A percentile compares a stretch with the other conserved stretches of the same genome.
Evolutionary conservation across 2,329 filamentous ascomycete genomes (phyloP).

Genomic region (Tolypocladium paradoxum): DNA sequence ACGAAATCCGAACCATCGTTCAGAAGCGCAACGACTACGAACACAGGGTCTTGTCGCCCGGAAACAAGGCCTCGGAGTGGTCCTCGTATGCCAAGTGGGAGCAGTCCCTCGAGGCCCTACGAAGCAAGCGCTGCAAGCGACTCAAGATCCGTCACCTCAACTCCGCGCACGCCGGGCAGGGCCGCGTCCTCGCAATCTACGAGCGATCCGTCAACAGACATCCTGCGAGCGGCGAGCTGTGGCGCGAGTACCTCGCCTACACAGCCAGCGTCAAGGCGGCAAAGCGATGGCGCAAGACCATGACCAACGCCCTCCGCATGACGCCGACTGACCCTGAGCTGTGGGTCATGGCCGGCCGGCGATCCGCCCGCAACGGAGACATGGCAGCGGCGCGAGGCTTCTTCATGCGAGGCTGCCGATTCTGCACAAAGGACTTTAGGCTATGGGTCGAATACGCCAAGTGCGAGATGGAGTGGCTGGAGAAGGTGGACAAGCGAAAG

Average conservation of each 20-base stretch:
- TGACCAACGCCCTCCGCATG: constrained; percentile 65
- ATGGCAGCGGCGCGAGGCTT: constrained; percentile 75
- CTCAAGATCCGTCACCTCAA: constrained; percentile 60
- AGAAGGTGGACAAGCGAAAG: constrained; percentile 64
- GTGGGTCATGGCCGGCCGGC: constrained; percentile 77
- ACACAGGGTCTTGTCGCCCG: constrained; percentile 76
- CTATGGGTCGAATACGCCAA: constrained; percentile 88
- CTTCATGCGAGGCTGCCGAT: constrained; percentile 83
- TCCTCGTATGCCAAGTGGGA: constrained; percentile 72
- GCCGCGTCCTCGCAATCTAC: constrained; percentile 79
- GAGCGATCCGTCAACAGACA: constrained; percentile 80
- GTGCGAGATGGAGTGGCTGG: constrained; percentile 86
- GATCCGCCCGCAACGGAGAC: constrained; percentile 70
- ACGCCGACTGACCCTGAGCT: constrained; percentile 74
- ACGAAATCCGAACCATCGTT: constrained; percentile 83
- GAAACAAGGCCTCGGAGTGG: constrained; percentile 67
- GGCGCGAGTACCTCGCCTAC: constrained; percentile 85
- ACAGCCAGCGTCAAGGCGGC: constrained; percentile 56
- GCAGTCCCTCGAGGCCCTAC: constrained; percentile 59
- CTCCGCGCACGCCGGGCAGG: constrained; percentile 61
- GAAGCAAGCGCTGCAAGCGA: constrained; percentile 72
- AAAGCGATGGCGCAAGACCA: constrained; percentile 53
- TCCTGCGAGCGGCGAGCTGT: constrained; percentile 68
- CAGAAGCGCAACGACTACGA: constrained; percentile 89
- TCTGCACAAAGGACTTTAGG: constrained; percentile 63